These are phyloP conservation scores for Phytophthora pini DNA, from an alignment of 352 stramenopile genomes.

Conservation along the genomic window DNA sequence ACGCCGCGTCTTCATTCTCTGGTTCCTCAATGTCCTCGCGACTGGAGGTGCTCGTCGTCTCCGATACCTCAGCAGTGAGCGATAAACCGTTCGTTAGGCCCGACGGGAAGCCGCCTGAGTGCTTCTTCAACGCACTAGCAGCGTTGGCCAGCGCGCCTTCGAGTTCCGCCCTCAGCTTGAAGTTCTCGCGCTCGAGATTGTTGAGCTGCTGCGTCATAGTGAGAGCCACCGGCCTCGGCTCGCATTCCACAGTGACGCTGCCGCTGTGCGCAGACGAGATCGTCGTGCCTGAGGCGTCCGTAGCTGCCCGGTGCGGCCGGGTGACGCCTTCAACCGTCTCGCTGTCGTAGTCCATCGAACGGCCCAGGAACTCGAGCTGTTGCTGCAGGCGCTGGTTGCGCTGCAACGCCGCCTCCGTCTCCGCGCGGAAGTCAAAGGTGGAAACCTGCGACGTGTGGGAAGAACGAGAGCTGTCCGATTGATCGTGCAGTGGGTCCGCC, in stretches of 20 bases:
- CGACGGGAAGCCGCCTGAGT: slow-evolving; percentile 29
- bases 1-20: slow-evolving; percentile 35
- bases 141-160: slow-evolving; percentile 37
- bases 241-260: slow-evolving; percentile 30
- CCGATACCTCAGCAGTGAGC: slow-evolving; percentile 45
- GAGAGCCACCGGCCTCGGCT: slow-evolving; percentile 48
- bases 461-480: slow-evolving; percentile 24
- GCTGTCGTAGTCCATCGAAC: slow-evolving; percentile 59
- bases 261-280: slow-evolving; percentile 36
- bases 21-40: slow-evolving; percentile 57
- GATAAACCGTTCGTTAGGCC: slow-evolving; percentile 33
- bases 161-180: slow-evolving; percentile 67
- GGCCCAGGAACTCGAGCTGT: slow-evolving; percentile 67
- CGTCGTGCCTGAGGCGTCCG: slow-evolving; percentile 52
- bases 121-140: slow-evolving; percentile 50
- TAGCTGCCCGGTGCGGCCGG: slow-evolving; percentile 43
- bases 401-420: slow-evolving; percentile 64
- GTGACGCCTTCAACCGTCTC: slow-evolving; percentile 14
- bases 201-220: slow-evolving; percentile 82
- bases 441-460: not conserved
- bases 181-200: slow-evolving; percentile 77
- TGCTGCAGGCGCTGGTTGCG: slow-evolving; percentile 71
- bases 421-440: slow-evolving; percentile 58
- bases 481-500: slow-evolving; percentile 39
- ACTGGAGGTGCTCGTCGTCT: slow-evolving; percentile 60